Evolutionary conservation across 805 yeast species (phyloP), one percentile per base, ranked within the genome.

Genomic region (Hanseniaspora pseudoguilliermondii): DNA sequence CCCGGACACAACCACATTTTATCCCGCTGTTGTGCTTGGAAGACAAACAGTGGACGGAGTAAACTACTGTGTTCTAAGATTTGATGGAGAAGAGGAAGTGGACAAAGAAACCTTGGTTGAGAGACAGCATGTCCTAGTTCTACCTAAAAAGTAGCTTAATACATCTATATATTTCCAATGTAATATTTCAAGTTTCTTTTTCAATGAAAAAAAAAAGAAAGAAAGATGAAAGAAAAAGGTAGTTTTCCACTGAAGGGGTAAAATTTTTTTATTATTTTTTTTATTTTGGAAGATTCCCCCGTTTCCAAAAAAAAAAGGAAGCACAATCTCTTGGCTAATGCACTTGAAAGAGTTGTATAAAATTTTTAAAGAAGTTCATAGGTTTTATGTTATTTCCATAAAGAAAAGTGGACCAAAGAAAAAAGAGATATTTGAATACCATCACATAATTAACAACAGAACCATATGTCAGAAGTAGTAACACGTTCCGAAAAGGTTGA

Each of bases 51-150:
- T 84, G 60, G 36, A 56, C 20, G 47, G 47, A 7, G 34, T 40
- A 18, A 42, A 41, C 25, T 78, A 76, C 13, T 91, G 95, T 60
- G 72, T 88, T 60, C 73, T 93, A 56, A 79, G 80, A 63, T 93
- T 93, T 64, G 97, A 91, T 61, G 98, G 97, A 10, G 99, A 93
- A 66, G 98, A 93, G 66, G 98, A 93, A 63, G 95, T 82, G 0
- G 90, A 86, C 47, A 93, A 91, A 66, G 96, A 91, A 66, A 93
- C 97, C 0, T 95, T 89, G 63, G 97, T 93, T 5, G 86, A 82
- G 54, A 75, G 97, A 61, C 72, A 89, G 55, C 74, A 86, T 56
- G 98, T 93, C 3, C 73, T 93, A 48, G 90, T 93, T 10, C 82
- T 74, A 60, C 91, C 91, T 8, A 66, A 63, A 15, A 63, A 60